Base-by-base conservation (phyloP, 306 rosid species). In the Trifolium dubium region DNA sequence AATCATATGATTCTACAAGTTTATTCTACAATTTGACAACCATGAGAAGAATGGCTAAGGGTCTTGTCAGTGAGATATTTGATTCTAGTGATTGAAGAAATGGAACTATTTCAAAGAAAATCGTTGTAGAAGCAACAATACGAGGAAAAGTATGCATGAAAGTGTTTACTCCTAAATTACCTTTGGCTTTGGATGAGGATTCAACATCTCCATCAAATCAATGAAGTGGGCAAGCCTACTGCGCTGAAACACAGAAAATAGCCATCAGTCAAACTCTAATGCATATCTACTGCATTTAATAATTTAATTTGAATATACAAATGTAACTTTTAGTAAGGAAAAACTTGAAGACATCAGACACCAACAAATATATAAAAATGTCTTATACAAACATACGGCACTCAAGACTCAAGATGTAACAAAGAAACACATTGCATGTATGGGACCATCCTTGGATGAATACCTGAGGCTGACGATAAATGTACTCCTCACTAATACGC, bases 381-480 rank as follows among this genome's bases (percentile, higher is more conserved):
- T 67, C 71, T 64, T 30, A 32, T 30, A 53, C 23, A 46, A 69
- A 47, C 46, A 70, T 56, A 50, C 71, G 47, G 29, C 7, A 69
- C 61, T 31, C 62, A 80, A 55, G 31, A 40, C 61, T 31, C 62
- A 80, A 55, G 31, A 40, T 66, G 69, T 10, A 81, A 54, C 28
- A 44, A 70, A 23, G 76, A 55, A 29, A 49, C 30, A 23, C 62
- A 3, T 37, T 56, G 71, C 71, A 63, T 39, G 8, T 56, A 83
- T 17, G 37, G 58, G 14, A 60, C 35, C 69, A 51, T 50, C 68
- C 18, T 63, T 67, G 64, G 72, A 65, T 61, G 71, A 66, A 63
- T 90, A 94, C 98, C 97, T 94, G 97, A 82, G 95, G 88, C 75
- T n/a, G 87, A 69, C 92, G 85, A 76, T 94, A 94, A 50, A 94